phyloP scores from a whole-genome alignment of 2,329 filamentous ascomycete species.

The Xylariaceae sp. region DNA sequence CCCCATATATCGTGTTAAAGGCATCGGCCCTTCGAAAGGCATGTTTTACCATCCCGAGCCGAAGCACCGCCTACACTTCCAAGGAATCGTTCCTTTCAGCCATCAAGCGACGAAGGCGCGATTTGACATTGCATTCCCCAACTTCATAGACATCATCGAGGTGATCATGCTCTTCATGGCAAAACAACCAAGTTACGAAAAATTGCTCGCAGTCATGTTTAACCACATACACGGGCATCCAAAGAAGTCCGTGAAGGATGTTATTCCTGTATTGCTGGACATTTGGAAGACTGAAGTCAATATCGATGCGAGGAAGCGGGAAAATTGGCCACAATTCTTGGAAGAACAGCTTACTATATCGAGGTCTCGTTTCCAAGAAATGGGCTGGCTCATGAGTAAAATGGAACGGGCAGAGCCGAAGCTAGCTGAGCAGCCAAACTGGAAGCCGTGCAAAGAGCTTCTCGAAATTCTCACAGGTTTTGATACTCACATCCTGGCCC shows the following conservation, averaged over 20 bases:
- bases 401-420: neutral
- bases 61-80: neutral
- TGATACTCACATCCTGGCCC: neutral
- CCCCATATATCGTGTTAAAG: conserved; percentile 7
- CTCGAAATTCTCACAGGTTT: conserved; percentile 2
- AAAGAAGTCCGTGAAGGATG: too few species aligned
- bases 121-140: conserved; percentile 4
- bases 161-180: too few species aligned
- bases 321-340: conserved; percentile 7
- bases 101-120: conserved; percentile 1
- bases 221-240: too few species aligned
- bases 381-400: conserved; percentile 10
- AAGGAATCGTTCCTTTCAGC: conserved; percentile 17
- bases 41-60: too few species aligned
- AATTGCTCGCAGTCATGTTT: too few species aligned
- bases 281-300: too few species aligned
- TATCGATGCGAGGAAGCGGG: too few species aligned
- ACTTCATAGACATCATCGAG: conserved; percentile 12
- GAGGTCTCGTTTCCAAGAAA: conserved; percentile 8
- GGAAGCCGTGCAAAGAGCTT: conserved; percentile 1
- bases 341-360: neutral
- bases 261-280: too few species aligned
- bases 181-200: too few species aligned
- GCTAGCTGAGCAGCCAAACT: neutral
- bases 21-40: neutral